phyloP scores from a whole-genome alignment of 345 rosid species.

The Sisymbrium altissimum region DNA sequence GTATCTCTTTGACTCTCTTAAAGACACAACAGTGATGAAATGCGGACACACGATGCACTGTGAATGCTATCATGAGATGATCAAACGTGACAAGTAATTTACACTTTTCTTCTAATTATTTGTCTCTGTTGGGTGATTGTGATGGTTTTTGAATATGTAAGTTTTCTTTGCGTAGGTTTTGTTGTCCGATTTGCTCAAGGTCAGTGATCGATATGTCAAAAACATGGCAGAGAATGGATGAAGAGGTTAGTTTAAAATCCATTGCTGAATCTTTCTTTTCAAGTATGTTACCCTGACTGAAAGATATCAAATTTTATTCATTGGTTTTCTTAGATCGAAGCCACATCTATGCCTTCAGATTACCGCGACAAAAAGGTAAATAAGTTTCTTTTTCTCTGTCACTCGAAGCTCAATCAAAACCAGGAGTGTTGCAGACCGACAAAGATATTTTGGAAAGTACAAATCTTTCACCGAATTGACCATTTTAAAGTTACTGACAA shows the following conservation, averaged over 20 bases:
- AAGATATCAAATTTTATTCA: not conserved
- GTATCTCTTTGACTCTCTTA: slow-evolving; percentile 92
- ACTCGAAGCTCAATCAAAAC: not conserved
- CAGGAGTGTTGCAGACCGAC: not conserved
- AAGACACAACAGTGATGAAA: slow-evolving; percentile 88
- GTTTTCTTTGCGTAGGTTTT: slow-evolving; percentile 39
- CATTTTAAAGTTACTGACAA: not conserved
- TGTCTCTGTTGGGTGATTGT: not conserved
- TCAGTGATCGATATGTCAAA: slow-evolving; percentile 87
- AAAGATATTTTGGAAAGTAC: not conserved
- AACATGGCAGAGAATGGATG: slow-evolving; percentile 84
- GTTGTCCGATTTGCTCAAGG: slow-evolving; percentile 95
- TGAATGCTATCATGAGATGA: slow-evolving; percentile 86
- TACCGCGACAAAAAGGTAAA: slow-evolving; percentile 77
- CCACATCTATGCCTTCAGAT: slow-evolving; percentile 83
- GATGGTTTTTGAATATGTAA: not conserved
- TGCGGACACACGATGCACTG: slow-evolving; percentile 98
- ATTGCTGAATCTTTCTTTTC: not conserved
- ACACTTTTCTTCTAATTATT: not conserved
- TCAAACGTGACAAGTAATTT: slow-evolving; percentile 73
- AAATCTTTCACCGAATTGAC: not conserved
- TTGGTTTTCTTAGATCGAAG: slow-evolving; percentile 63
- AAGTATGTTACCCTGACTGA: not conserved
- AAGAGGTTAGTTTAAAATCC: slow-evolving; percentile 58
- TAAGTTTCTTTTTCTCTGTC: not conserved